Conservation (phyloP, 148 eudicot genomes). For the Selenicereus undatus region DNA sequence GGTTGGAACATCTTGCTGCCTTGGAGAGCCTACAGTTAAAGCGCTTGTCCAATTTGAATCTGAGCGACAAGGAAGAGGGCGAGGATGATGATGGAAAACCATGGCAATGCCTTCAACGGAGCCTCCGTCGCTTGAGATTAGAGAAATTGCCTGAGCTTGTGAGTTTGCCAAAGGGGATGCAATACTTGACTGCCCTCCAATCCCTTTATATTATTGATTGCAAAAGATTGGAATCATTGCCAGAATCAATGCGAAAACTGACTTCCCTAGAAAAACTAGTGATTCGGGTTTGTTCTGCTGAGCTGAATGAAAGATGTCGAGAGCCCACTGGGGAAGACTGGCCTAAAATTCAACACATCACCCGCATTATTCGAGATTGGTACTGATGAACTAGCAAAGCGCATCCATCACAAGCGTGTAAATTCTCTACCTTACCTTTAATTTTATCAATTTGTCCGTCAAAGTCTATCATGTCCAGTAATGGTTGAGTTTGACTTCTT, state of each 20-base stretch:
- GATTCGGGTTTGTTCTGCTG: not conserved
- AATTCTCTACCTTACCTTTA: too few relatives aligned
- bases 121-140: not conserved
- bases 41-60: not conserved
- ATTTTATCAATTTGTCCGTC: too few relatives aligned
- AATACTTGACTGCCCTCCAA: not conserved
- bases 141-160: not conserved
- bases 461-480: too few relatives aligned
- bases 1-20: slow-evolving; percentile 20
- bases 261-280: slow-evolving; percentile 5
- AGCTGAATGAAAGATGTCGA: slow-evolving; percentile 7
- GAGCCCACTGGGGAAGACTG: slow-evolving; percentile 1
- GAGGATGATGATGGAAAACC: not conserved
- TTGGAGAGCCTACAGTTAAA: not conserved
- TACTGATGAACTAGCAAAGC: too few relatives aligned
- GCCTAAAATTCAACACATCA: slow-evolving; percentile 2
- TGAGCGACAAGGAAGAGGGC: too few relatives aligned
- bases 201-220: not conserved
- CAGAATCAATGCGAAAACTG: slow-evolving; percentile 7
- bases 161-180: slow-evolving; percentile 7
- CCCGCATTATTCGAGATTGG: not conserved
- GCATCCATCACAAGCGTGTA: too few relatives aligned
- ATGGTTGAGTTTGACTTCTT: too few relatives aligned
- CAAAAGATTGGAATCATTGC: not conserved
- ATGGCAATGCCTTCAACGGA: not conserved